Evolutionary conservation across 805 yeast species (phyloP).

Genomic region (Kazachstania kunashirensis): DNA sequence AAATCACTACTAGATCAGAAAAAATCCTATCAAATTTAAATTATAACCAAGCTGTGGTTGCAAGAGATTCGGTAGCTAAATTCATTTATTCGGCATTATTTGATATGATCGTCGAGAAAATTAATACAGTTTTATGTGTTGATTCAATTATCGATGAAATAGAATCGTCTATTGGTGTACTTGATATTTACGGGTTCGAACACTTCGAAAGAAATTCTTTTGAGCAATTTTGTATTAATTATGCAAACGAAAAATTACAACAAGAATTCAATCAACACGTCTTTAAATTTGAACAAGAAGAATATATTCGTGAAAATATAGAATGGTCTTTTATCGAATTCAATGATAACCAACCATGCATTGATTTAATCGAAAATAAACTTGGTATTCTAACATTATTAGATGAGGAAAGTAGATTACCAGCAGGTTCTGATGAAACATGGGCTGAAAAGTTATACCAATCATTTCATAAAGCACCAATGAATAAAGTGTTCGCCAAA

Average conservation of each 20-base stretch:
- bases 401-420: slow-evolving; percentile 92
- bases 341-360: slow-evolving; percentile 95
- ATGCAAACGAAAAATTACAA: slow-evolving; percentile 94
- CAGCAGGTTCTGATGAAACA: slow-evolving; percentile 85
- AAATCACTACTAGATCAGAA: slow-evolving; percentile 86
- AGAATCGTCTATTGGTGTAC: slow-evolving; percentile 80
- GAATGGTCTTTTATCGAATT: slow-evolving; percentile 97
- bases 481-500: slow-evolving; percentile 71
- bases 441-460: slow-evolving; percentile 89
- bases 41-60: slow-evolving; percentile 77
- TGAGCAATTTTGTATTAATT: slow-evolving; percentile 95
- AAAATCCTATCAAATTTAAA: slow-evolving; percentile 78
- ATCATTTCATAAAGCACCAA: slow-evolving; percentile 69
- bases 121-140: slow-evolving; percentile 65
- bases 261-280: slow-evolving; percentile 98
- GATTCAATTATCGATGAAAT: slow-evolving; percentile 33
- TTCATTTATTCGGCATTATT: slow-evolving; percentile 85
- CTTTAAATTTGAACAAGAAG: slow-evolving; percentile 94
- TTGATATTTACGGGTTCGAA: slow-evolving; percentile 96
- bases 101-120: slow-evolving; percentile 87
- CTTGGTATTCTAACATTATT: slow-evolving; percentile 79
- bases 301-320: slow-evolving; percentile 81
- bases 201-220: slow-evolving; percentile 91
- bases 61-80: slow-evolving; percentile 92
- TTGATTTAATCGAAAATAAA: slow-evolving; percentile 79